Evolutionary conservation across 768 basidiomycete species (phyloP).

Genomic region (Phaeolepiota aurea): DNA sequence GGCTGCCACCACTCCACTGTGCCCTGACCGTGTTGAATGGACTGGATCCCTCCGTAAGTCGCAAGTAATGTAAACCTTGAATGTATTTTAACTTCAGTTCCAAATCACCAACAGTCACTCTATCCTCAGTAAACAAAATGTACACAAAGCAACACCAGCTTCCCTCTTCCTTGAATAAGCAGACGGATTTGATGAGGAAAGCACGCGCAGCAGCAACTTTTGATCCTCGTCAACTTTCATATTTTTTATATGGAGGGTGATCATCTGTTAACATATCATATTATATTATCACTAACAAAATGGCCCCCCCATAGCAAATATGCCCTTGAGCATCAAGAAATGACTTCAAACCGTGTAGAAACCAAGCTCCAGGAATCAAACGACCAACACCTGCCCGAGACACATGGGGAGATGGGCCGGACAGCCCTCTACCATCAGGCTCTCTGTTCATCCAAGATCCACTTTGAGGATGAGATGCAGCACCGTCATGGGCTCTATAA

Average conservation of each 20-base stretch:
- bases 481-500: conserved; percentile 10
- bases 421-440: conserved; percentile 14
- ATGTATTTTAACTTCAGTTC: no score
- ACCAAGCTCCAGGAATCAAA: conserved; percentile 8
- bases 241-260: background rate
- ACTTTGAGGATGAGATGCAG: conserved; percentile 12
- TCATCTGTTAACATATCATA: no score
- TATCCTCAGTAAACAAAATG: no score
- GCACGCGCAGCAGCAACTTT: background rate
- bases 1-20: no score
- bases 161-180: background rate
- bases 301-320: background rate
- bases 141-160: no score
- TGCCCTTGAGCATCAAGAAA: background rate
- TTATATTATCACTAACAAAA: no score
- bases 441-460: conserved; percentile 12
- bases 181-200: background rate
- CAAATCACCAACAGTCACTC: no score
- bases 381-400: conserved; percentile 5
- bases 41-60: no score
- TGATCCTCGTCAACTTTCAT: background rate
- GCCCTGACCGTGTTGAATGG: no score
- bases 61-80: no score
- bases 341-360: conserved; percentile 9
- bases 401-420: conserved; percentile 11